Percentiles rank a stretch among this genome's conserved stretches.
phyloP scores from a whole-genome alignment of 2,329 filamentous ascomycete species.

The Colletotrichum godetiae region DNA sequence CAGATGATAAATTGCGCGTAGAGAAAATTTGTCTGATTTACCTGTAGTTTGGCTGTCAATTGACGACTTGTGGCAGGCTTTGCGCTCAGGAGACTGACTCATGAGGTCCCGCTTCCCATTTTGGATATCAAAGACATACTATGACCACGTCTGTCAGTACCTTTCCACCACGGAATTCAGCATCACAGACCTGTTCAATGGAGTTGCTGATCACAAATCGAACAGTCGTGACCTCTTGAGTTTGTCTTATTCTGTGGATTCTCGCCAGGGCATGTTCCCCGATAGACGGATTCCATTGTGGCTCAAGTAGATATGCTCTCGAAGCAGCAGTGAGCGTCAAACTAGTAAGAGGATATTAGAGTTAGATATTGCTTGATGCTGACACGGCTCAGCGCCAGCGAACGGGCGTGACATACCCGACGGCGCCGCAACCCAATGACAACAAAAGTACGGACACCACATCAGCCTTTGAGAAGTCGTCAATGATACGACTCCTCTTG shows the following conservation, averaged over 20 bases:
- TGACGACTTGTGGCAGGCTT: neutral
- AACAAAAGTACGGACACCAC: neutral
- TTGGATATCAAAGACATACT: neutral
- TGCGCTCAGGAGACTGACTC: neutral
- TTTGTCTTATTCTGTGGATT: neutral
- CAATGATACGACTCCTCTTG: neutral
- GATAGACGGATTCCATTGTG: neutral
- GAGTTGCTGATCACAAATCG: neutral
- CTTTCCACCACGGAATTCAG: neutral
- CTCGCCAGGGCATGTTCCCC: neutral
- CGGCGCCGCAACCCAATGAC: neutral
- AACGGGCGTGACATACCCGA: neutral
- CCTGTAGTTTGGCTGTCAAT: neutral
- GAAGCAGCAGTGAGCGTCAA: neutral
- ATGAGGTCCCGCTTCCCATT: neutral
- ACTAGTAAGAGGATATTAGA: neutral
- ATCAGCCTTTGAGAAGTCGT: neutral
- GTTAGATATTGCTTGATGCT: neutral
- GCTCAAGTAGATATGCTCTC: neutral
- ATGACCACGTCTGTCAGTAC: neutral
- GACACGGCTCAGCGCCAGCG: neutral
- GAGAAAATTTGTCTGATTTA: neutral
- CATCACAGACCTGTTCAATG: neutral
- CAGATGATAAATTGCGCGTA: neutral
- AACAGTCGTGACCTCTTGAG: neutral